Conservation (phyloP, 2,329 filamentous ascomycete species). For the Colletotrichum salicis region DNA sequence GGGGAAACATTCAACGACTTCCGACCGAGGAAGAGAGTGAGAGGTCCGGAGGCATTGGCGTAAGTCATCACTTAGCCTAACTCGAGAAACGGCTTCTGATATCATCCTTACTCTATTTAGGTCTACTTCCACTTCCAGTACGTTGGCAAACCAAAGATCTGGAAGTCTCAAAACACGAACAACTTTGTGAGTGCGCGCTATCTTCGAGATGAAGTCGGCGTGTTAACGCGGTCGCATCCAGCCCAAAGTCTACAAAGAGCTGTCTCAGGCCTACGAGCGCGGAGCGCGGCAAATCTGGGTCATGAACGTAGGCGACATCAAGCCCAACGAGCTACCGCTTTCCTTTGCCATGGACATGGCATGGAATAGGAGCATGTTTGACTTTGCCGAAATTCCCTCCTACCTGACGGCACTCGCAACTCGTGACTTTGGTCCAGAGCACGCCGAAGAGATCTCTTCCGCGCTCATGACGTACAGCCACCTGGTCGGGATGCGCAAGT, state of each 20-base stretch:
- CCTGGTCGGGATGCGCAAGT: slow-evolving; percentile 64
- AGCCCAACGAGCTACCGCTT: slow-evolving; percentile 67
- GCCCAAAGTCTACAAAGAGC: slow-evolving; percentile 49
- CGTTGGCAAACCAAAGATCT: slow-evolving; percentile 47
- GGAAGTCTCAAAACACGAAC: slow-evolving; percentile 65
- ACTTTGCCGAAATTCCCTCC: slow-evolving; percentile 54
- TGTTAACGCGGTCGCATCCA: background rate
- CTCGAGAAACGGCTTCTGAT: background rate
- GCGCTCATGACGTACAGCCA: slow-evolving; percentile 64
- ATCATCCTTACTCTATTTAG: background rate
- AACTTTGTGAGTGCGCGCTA: slow-evolving; percentile 60
- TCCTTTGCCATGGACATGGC: slow-evolving; percentile 68
- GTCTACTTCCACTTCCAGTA: slow-evolving; percentile 62
- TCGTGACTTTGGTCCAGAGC: slow-evolving; percentile 63
- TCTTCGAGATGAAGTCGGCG: too few species aligned
- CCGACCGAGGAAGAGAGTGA: slow-evolving; percentile 63
- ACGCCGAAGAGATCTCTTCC: slow-evolving; percentile 59
- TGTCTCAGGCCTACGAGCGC: slow-evolving; percentile 63
- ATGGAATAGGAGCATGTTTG: slow-evolving; percentile 61
- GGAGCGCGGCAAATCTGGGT: slow-evolving; percentile 71
- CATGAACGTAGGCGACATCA: slow-evolving; percentile 73
- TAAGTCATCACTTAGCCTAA: slow-evolving; percentile 37
- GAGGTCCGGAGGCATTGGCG: slow-evolving; percentile 67
- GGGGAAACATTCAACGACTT: slow-evolving; percentile 66
- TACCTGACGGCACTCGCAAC: slow-evolving; percentile 63